These are phyloP conservation scores for Ascochyta fabae DNA, from an alignment of 2,329 filamentous ascomycete species.

Conservation along the genomic window DNA sequence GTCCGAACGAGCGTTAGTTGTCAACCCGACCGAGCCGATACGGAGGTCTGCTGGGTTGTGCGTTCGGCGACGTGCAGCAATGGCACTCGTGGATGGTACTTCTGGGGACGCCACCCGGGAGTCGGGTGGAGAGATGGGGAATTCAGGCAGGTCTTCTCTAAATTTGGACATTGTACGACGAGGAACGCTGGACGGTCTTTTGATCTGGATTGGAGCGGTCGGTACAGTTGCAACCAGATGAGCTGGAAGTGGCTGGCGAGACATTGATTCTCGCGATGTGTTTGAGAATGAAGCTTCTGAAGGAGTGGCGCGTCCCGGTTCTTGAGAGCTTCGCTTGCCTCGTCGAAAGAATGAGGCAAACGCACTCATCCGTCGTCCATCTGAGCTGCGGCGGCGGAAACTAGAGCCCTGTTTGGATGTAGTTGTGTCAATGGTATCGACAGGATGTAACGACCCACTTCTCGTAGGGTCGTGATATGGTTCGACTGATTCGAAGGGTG, in stretches of 20 bases:
- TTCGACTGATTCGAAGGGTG: conserved; percentile 53
- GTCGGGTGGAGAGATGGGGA: conserved; percentile 83
- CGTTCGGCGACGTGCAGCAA: conserved; percentile 51
- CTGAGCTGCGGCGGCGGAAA: conserved; percentile 43
- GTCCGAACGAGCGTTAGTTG: conserved; percentile 46
- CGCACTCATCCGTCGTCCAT: conserved; percentile 44
- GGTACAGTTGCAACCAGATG: conserved; percentile 53
- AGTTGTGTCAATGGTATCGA: conserved; percentile 41
- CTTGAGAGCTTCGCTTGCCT: conserved; percentile 58
- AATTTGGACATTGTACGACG: conserved; percentile 89
- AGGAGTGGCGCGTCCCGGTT: conserved; percentile 61
- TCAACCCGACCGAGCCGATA: conserved; percentile 33
- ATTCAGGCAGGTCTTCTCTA: conserved; percentile 87
- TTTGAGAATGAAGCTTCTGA: conserved; percentile 82
- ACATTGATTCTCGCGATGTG: conserved; percentile 86
- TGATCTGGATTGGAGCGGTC: conserved; percentile 48
- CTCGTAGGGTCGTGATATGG: conserved; percentile 34
- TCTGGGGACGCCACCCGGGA: conserved; percentile 82
- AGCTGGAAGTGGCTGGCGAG: conserved; percentile 59
- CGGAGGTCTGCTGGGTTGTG: conserved; percentile 45
- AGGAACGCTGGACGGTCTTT: conserved; percentile 64
- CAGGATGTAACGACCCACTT: conserved; percentile 43
- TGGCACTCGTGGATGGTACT: conserved; percentile 55
- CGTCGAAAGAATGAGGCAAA: conserved; percentile 71
- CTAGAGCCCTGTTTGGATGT: conserved; percentile 35